Conservation (phyloP, 768 basidiomycete genomes). For the Serendipita sp. region DNA sequence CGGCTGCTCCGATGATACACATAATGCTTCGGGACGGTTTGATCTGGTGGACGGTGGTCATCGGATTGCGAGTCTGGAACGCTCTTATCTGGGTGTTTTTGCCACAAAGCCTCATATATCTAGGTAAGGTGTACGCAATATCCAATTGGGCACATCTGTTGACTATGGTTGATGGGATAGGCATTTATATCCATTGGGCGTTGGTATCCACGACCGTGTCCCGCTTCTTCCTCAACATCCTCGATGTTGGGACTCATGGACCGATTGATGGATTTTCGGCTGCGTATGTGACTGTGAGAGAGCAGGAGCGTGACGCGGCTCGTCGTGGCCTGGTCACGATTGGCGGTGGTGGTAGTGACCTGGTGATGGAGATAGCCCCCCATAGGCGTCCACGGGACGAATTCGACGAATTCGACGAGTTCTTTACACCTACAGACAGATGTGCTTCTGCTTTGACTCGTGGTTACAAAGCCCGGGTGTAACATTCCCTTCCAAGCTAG, state of each 20-base stretch:
- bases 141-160: neutral
- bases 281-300: neutral
- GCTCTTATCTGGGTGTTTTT: neutral
- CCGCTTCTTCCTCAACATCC: neutral
- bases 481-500: no score
- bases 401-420: no score
- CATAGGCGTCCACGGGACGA: no score
- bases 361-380: no score
- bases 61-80: neutral
- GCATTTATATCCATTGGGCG: neutral
- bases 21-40: neutral
- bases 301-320: neutral
- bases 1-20: neutral
- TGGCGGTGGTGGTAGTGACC: neutral
- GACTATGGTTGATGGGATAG: neutral
- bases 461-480: no score
- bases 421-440: no score
- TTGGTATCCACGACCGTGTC: neutral
- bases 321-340: neutral
- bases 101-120: neutral
- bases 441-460: no score
- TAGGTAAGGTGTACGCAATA: neutral
- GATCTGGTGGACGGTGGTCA: neutral
- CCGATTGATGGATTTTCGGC: conserved; percentile 2
- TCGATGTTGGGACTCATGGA: neutral